Conservation (phyloP, 2,329 filamentous ascomycete genomes). For the Fusarium dimerum region DNA sequence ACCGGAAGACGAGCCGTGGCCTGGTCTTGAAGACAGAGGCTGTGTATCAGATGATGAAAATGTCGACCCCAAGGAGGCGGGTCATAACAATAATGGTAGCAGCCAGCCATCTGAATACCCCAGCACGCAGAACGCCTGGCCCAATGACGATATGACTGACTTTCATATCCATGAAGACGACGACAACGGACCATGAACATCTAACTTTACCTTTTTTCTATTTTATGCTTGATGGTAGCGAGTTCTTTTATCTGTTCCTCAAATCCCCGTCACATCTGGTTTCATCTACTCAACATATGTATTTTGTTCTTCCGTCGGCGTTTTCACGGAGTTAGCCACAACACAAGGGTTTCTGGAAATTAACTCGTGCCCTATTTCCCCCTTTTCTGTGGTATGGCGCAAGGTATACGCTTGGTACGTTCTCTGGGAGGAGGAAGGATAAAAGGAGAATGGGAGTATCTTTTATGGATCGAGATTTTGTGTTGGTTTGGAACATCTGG, state of each 20-base stretch:
- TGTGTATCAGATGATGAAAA: constrained; percentile 53
- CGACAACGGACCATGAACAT: constrained; percentile 20
- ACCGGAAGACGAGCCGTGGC: constrained; percentile 59
- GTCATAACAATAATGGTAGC: constrained; percentile 42
- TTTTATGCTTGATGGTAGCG: not conserved
- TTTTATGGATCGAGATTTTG: not conserved
- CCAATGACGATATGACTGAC: constrained; percentile 28
- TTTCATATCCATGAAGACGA: constrained; percentile 46
- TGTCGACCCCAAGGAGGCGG: constrained; percentile 42
- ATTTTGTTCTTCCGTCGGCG: not conserved
- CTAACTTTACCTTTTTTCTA: not conserved
- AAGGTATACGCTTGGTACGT: not conserved
- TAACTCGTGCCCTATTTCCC: no score
- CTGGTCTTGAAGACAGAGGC: constrained; percentile 54
- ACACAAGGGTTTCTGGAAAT: not conserved
- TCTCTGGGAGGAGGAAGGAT: not conserved
- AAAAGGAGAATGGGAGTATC: no score
- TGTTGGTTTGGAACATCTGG: not conserved
- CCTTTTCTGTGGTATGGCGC: not conserved
- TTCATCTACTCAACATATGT: no score
- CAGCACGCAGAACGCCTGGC: constrained; percentile 49
- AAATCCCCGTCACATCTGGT: no score
- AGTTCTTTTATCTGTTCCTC: no score
- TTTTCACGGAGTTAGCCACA: not conserved
- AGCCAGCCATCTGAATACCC: constrained; percentile 59